These are phyloP conservation scores for Fusarium virguliforme DNA, from an alignment of 2,329 filamentous ascomycete genomes.

Conservation along the genomic window DNA sequence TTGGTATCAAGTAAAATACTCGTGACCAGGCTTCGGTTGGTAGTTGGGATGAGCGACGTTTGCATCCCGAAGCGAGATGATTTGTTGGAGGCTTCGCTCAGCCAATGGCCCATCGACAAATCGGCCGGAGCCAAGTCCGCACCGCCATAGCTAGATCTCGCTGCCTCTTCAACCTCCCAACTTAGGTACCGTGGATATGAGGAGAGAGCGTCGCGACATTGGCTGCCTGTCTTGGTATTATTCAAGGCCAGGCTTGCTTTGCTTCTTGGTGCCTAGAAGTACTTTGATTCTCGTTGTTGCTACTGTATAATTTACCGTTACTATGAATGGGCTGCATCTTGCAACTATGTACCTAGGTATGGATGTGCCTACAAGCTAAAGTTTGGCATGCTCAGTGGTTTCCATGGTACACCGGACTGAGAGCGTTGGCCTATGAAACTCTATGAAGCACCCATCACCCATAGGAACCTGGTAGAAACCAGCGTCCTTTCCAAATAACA, in stretches of 20 bases:
- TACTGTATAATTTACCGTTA: too few relatives aligned
- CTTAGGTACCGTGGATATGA: background rate
- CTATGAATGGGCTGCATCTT: too few relatives aligned
- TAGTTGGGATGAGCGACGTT: background rate
- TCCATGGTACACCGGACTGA: too few relatives aligned
- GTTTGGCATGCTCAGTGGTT: too few relatives aligned
- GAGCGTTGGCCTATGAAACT: background rate
- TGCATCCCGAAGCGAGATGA: background rate
- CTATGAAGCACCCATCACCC: background rate
- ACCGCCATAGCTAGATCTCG: background rate
- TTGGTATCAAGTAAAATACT: background rate
- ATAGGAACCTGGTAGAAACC: too few relatives aligned
- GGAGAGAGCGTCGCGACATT: too few relatives aligned
- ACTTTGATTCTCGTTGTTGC: too few relatives aligned
- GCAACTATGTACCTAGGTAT: too few relatives aligned
- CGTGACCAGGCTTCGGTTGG: background rate
- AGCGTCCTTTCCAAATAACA: background rate
- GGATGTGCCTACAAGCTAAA: too few relatives aligned
- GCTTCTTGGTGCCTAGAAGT: too few relatives aligned
- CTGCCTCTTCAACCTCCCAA: background rate
- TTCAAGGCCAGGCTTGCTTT: too few relatives aligned
- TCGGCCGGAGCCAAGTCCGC: background rate
- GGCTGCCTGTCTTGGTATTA: too few relatives aligned
- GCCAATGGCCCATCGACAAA: background rate
- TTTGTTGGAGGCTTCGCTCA: background rate